Evolutionary conservation across 1,139 yeast genomes (phyloP), one percentile per base, ranked within the genome.

Genomic region (Arxiozyma slooffiae): DNA sequence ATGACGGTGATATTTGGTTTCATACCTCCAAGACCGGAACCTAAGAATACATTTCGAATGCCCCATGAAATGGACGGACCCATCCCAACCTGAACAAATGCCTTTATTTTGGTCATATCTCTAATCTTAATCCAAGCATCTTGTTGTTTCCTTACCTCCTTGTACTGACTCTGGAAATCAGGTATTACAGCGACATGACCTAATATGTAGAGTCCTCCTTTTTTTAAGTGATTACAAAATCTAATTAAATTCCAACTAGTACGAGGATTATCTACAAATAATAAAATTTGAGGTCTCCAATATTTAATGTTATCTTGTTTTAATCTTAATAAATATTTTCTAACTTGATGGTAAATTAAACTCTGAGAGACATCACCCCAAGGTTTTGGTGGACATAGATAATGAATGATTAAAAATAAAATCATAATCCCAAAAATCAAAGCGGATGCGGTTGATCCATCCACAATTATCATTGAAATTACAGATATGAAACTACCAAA

Each of bases 341-440:
- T 74, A 4, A 92, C 97, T 67, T 92, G 98, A 63, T 92, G 98
- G 67, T 92, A 92, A 49, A 92, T 90, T 55, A 92, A 74, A 46
- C 89, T 79, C 68, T 92, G 97, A 1, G 97, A 89, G 26, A 92
- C 96, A 69, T 92, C 98, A 37, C 98, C 98, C 87, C 96, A 92
- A 39, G 89, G 85, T 65, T 88, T 89, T 5, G 97, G 97, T 2
- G 97, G 96, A 2, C 96, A 85, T 52, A 81, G 76, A 62, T 89
- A 88, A 66, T 92, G 97, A 55, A 92, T 92, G 52, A 85, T 67
- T 50, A 88, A 64, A 58, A 92, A 85, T 46, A 92, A 69, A 24
- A 81, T 71, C 48, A 80, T 67, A 60, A 89, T 73, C 51, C 84
- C 78, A 7, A 82, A 70, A 42, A 89, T 79, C 49, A 90, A 83